Percentiles rank a stretch among this genome's conserved stretches.
These are phyloP conservation scores for Calocybe cyanea DNA, from an alignment of 768 basidiomycete species.

Conservation along the genomic window DNA sequence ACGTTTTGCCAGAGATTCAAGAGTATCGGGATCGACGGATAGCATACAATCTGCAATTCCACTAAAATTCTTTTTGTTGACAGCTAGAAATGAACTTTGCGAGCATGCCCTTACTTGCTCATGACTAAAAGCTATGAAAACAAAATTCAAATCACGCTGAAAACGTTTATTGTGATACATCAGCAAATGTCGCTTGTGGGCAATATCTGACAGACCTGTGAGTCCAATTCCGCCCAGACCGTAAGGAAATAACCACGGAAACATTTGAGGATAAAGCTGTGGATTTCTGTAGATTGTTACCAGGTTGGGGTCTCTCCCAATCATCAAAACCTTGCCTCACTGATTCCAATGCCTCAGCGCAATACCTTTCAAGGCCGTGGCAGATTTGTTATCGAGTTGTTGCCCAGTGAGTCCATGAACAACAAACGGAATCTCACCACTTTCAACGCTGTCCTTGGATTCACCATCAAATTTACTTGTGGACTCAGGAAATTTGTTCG, in stretches of 20 bases:
- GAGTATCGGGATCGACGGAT: no score
- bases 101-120: no score
- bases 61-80: no score
- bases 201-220: conserved; percentile 13
- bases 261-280: conserved; percentile 29
- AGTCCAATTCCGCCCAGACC: conserved; percentile 27
- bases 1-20: no score
- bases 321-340: conserved; percentile 20
- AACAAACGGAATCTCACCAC: background rate
- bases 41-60: no score
- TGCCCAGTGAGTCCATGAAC: conserved; percentile 4
- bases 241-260: conserved; percentile 40
- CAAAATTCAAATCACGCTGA: no score
- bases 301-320: conserved; percentile 20
- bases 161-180: conserved; percentile 39
- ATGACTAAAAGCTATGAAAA: no score
- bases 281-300: conserved; percentile 27
- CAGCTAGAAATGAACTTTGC: no score
- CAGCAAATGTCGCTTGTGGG: conserved; percentile 25
- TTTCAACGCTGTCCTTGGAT: conserved; percentile 21
- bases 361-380: conserved; percentile 11
- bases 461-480: background rate
- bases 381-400: conserved; percentile 17
- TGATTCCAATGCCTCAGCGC: conserved; percentile 24
- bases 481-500: background rate